These are phyloP conservation scores for Paracamarosporium sp. DNA, from an alignment of 2,329 filamentous ascomycete genomes.

Conservation along the genomic window DNA sequence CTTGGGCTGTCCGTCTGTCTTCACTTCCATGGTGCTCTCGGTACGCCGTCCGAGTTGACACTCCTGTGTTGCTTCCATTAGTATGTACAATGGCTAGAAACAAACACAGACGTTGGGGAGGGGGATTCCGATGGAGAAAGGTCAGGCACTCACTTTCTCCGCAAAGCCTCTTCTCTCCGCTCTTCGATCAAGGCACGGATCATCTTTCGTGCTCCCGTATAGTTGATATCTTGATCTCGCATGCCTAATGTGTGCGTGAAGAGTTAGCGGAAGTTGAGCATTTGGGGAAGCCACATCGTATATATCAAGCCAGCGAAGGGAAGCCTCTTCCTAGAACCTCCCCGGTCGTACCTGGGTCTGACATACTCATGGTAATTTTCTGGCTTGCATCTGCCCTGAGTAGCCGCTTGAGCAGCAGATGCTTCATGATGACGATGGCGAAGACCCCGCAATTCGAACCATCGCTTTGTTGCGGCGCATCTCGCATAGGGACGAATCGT, in stretches of 20 bases:
- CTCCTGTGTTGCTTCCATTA: background rate
- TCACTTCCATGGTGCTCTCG: background rate
- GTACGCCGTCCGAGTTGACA: background rate
- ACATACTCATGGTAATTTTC: slow-evolving; percentile 95
- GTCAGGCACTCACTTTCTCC: background rate
- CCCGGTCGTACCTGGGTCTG: slow-evolving; percentile 71
- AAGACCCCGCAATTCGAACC: slow-evolving; percentile 94
- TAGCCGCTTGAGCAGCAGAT: slow-evolving; percentile 85
- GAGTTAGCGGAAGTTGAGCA: slow-evolving; percentile 63
- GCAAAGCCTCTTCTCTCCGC: background rate
- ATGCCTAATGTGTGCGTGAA: slow-evolving; percentile 56
- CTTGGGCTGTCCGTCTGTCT: too few species aligned
- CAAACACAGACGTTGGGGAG: background rate
- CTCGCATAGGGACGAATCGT: slow-evolving; percentile 80
- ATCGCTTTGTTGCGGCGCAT: slow-evolving; percentile 91
- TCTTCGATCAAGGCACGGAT: background rate
- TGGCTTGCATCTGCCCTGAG: slow-evolving; percentile 79
- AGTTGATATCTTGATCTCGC: background rate
- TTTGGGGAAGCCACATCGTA: background rate
- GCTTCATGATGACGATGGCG: slow-evolving; percentile 93
- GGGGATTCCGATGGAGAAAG: background rate
- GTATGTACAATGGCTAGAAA: background rate
- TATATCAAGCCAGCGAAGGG: too few species aligned
- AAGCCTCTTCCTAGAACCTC: too few species aligned
- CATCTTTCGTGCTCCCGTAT: background rate